phyloP scores from a whole-genome alignment of 169 alveolate species.

The Plasmodium knowlesi region DNA sequence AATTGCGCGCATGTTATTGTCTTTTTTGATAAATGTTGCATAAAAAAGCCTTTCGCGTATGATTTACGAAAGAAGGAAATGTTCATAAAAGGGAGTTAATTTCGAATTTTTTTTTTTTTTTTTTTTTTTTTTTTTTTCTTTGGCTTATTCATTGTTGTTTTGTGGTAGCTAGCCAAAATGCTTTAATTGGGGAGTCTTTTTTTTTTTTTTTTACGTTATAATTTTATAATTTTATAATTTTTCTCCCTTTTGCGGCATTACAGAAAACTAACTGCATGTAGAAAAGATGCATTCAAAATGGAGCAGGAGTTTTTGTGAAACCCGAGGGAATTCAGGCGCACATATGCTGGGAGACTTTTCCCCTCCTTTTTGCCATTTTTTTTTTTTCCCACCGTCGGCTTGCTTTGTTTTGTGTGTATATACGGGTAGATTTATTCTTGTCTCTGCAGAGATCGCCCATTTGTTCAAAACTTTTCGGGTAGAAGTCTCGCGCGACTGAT shows the following conservation, averaged over 20 bases:
- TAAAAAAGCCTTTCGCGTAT: not conserved
- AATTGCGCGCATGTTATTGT: not conserved
- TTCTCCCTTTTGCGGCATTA: not conserved
- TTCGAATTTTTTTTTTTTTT: not conserved
- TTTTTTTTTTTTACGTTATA: not conserved
- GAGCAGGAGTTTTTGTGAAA: not conserved
- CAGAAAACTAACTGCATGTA: not conserved
- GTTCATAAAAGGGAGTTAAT: not conserved
- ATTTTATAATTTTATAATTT: not conserved
- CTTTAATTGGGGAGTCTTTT: not conserved
- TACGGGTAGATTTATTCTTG: not conserved
- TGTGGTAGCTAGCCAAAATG: not conserved
- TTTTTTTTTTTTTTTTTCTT: not conserved
- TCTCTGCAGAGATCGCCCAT: not conserved
- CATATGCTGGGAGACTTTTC: not conserved
- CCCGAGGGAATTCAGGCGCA: not conserved
- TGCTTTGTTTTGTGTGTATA: not conserved
- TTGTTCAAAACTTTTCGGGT: not conserved
- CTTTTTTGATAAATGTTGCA: not conserved
- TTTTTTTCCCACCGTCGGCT: not conserved
- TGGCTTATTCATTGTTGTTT: conserved; percentile 1
- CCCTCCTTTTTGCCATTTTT: not conserved
- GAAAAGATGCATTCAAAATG: not conserved
- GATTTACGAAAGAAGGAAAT: not conserved
- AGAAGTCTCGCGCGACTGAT: not conserved